These are phyloP conservation scores for Pseudohyphozyma bogoriensis DNA, from an alignment of 768 basidiomycete genomes.

Conservation along the genomic window DNA sequence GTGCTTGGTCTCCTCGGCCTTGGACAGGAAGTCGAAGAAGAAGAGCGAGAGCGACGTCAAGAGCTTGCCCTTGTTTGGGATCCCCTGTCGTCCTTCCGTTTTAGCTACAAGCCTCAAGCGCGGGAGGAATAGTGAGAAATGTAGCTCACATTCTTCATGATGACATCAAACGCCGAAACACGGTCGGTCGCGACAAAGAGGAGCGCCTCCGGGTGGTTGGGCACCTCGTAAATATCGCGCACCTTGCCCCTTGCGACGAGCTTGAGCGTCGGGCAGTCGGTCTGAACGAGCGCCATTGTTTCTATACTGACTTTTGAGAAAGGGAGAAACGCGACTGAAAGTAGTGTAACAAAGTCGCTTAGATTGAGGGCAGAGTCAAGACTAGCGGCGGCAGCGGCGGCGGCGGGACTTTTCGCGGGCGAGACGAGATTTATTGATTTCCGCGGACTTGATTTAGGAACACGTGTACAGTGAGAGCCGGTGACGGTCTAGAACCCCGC, in stretches of 20 bases:
- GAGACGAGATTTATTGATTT: too few species aligned
- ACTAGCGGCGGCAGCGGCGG: too few species aligned
- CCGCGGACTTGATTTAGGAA: too few species aligned
- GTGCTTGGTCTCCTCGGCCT: conserved; percentile 42
- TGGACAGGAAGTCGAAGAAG: conserved; percentile 77
- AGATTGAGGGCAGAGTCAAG: too few species aligned
- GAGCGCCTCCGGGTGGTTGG: conserved; percentile 50
- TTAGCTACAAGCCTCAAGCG: background rate
- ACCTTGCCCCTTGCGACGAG: conserved; percentile 88
- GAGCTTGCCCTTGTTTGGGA: conserved; percentile 84
- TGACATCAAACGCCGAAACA: conserved; percentile 93
- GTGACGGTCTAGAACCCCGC: too few species aligned
- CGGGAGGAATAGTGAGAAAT: background rate
- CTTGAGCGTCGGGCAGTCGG: conserved; percentile 28
- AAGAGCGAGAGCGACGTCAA: conserved; percentile 83
- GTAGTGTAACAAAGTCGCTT: too few species aligned
- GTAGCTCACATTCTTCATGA: conserved; percentile 79
- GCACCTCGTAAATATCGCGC: conserved; percentile 80
- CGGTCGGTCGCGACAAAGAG: conserved; percentile 92
- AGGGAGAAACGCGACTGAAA: background rate
- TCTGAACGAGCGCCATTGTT: conserved; percentile 11
- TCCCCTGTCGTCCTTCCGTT: conserved; percentile 60
- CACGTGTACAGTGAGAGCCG: too few species aligned
- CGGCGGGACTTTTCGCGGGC: too few species aligned
- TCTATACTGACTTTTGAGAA: too few species aligned